Conservation (phyloP, 352 stramenopile genomes). For the Phytophthora citrophthora region DNA sequence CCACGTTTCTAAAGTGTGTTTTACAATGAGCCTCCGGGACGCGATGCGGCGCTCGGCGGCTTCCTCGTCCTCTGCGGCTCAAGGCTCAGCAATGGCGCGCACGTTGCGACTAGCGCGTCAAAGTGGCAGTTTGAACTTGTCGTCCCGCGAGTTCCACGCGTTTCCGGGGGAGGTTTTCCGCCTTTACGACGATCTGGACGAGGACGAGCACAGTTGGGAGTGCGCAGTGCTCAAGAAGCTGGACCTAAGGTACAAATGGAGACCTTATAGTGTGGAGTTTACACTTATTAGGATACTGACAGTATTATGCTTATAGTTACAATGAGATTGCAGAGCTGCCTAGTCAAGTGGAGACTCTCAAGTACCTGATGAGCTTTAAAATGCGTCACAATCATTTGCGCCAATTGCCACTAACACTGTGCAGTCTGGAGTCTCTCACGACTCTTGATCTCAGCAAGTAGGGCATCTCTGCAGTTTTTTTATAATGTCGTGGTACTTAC, state of each 20-base stretch:
- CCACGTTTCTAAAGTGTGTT: conserved; percentile 1
- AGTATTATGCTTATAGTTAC: conserved; percentile 48
- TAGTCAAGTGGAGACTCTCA: conserved; percentile 51
- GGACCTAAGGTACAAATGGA: conserved; percentile 60
- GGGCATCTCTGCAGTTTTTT: conserved; percentile 6
- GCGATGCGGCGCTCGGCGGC: conserved; percentile 37
- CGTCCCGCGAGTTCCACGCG: conserved; percentile 48
- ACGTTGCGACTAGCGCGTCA: conserved; percentile 64
- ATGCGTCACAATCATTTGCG: conserved; percentile 75
- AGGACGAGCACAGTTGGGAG: conserved; percentile 79
- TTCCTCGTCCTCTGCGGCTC: conserved; percentile 5
- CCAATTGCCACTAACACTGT: conserved; percentile 60
- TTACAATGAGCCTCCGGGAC: conserved; percentile 59
- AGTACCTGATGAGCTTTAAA: conserved; percentile 66
- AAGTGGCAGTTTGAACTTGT: conserved; percentile 68
- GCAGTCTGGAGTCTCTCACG: conserved; percentile 59
- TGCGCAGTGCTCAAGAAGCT: conserved; percentile 70
- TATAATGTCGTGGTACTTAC: neutral
- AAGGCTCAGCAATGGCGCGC: conserved; percentile 31
- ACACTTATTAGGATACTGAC: neutral
- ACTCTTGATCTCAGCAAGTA: conserved; percentile 86
- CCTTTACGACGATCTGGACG: conserved; percentile 65
- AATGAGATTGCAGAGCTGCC: conserved; percentile 76
- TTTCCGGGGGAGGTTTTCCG: conserved; percentile 71
- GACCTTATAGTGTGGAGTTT: neutral